Percentiles rank a stretch among this genome's conserved stretches.
These are phyloP conservation scores for Plantago rigida DNA, from an alignment of 305 asterid genomes.

Conservation along the genomic window DNA sequence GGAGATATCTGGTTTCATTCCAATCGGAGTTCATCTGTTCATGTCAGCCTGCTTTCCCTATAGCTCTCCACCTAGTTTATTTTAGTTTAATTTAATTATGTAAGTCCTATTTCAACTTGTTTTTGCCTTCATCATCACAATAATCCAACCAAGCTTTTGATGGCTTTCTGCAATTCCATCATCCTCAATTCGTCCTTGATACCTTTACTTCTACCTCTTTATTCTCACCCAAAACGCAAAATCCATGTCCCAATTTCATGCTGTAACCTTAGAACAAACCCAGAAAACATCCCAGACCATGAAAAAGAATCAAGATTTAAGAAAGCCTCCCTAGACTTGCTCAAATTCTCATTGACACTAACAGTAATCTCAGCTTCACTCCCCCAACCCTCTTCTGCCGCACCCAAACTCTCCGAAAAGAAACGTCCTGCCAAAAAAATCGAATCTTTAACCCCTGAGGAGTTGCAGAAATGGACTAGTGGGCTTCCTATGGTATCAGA, in stretches of 20 bases:
- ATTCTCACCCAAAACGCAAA: conserved; percentile 25
- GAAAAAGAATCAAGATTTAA: conserved; percentile 33
- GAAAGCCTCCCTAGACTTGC: conserved; percentile 35
- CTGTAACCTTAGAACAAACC: conserved; percentile 28
- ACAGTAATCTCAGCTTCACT: conserved; percentile 65
- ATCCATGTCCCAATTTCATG: conserved; percentile 33
- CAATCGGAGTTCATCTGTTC: too few species aligned
- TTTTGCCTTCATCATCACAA: too few species aligned
- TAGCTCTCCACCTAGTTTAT: too few species aligned
- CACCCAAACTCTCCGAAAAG: conserved; percentile 58
- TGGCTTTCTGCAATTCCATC: too few species aligned
- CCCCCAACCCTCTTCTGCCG: conserved; percentile 53
- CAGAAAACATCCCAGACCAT: conserved; percentile 28
- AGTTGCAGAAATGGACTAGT: conserved; percentile 63
- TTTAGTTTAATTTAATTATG: too few species aligned
- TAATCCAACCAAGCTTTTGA: too few species aligned
- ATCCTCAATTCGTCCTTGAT: too few species aligned
- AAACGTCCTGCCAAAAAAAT: conserved; percentile 51
- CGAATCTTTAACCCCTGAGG: conserved; percentile 58
- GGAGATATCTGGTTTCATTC: too few species aligned
- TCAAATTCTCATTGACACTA: conserved; percentile 54
- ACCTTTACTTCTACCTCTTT: conserved; percentile 33
- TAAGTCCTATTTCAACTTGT: too few species aligned
- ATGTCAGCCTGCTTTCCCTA: too few species aligned
- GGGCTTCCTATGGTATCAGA: conserved; percentile 70